Evolutionary conservation across 208 protist species (phyloP).

Genomic region (Trypanosoma theileri): DNA sequence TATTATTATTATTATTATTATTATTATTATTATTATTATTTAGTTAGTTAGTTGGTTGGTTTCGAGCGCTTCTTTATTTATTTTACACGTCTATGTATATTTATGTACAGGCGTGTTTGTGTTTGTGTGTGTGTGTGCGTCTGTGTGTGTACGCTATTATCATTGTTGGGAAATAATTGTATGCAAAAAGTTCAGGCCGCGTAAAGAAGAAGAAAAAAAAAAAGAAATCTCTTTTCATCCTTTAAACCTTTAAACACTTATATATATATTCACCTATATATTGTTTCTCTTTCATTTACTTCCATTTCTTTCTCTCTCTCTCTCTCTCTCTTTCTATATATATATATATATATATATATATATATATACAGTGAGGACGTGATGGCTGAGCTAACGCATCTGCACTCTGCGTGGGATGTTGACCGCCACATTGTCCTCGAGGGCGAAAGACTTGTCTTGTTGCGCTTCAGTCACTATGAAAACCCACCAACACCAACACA

Average conservation of each 20-base stretch:
- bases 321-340: background rate
- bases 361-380: background rate
- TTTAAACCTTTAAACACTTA: conserved; percentile 13
- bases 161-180: background rate
- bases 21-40: background rate
- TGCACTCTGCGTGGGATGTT: conserved; percentile 83
- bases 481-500: conserved; percentile 43
- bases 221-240: conserved; percentile 1
- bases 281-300: background rate
- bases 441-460: conserved; percentile 73
- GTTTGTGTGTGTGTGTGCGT: too few species aligned
- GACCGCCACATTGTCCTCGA: conserved; percentile 85
- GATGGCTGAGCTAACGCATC: conserved; percentile 43
- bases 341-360: conserved; percentile 1
- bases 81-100: too few species aligned
- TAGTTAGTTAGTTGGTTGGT: too few species aligned
- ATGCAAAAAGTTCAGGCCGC: background rate
- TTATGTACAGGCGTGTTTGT: too few species aligned
- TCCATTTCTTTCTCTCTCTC: background rate
- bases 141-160: background rate
- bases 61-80: too few species aligned
- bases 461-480: conserved; percentile 78
- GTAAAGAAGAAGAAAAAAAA: conserved; percentile 3
- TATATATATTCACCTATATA: conserved; percentile 4
- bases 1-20: conserved; percentile 2